Conservation (phyloP, 75 land plant species). For the Pinus taeda region DNA sequence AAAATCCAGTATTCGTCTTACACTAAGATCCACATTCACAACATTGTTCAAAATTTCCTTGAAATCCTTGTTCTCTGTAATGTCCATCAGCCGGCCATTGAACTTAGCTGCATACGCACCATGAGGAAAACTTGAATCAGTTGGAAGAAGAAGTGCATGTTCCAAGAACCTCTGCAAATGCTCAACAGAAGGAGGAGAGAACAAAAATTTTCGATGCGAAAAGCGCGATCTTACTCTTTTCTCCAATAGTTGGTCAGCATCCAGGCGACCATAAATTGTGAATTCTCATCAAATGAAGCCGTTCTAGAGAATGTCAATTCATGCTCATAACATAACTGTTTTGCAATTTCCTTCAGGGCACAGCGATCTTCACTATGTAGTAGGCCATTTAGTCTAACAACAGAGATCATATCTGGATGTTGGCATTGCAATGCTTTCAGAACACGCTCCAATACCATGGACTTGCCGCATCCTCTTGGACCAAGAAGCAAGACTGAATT, state of each 20-base stretch:
- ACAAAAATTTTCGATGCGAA: constrained; percentile 88
- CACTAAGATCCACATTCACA: constrained; percentile 29
- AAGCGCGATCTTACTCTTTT: constrained; percentile 97
- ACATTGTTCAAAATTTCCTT: constrained; percentile 37
- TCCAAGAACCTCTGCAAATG: constrained; percentile 44
- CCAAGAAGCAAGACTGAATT: too few relatives aligned
- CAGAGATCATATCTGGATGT: too few relatives aligned
- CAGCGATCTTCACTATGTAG: too few relatives aligned
- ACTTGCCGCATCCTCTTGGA: too few relatives aligned
- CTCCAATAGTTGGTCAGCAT: constrained; percentile 92
- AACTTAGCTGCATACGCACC: constrained; percentile 44
- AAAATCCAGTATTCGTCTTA: constrained; percentile 34
- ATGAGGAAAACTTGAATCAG: constrained; percentile 49
- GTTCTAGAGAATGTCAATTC: too few relatives aligned
- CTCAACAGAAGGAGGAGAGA: constrained; percentile 69
- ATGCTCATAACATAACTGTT: too few relatives aligned
- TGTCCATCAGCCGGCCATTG: constrained; percentile 43
- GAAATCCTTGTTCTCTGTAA: constrained; percentile 52
- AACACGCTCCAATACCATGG: too few relatives aligned
- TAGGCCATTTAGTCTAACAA: too few relatives aligned
- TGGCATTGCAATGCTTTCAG: too few relatives aligned
- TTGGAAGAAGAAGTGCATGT: constrained; percentile 64
- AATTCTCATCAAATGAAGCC: too few relatives aligned
- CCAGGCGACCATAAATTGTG: constrained; percentile 37
- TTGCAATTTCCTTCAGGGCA: too few relatives aligned